A percentile compares a stretch with the other conserved stretches of the same genome.
These are phyloP conservation scores for Pholiota adiposa DNA, from an alignment of 1,284 basidiomycete genomes.

Conservation along the genomic window DNA sequence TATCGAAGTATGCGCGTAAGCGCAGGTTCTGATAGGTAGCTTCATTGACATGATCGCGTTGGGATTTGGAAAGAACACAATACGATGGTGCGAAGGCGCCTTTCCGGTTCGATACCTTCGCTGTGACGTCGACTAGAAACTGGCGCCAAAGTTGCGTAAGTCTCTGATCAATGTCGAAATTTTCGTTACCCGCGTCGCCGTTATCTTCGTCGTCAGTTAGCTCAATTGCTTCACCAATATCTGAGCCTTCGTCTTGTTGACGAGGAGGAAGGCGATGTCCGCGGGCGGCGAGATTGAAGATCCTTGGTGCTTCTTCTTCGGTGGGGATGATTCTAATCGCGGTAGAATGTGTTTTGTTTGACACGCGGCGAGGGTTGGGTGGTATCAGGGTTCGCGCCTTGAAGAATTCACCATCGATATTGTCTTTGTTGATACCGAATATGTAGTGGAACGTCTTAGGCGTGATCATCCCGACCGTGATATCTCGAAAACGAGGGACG, in stretches of 20 bases:
- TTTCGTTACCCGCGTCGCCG: too few relatives aligned
- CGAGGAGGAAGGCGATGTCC: background rate
- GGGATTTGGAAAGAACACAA: background rate
- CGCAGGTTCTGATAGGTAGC: background rate
- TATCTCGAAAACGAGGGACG: background rate
- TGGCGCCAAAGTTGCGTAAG: slow-evolving; percentile 2
- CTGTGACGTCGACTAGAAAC: slow-evolving; percentile 6
- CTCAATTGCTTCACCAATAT: too few relatives aligned
- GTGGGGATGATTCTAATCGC: background rate
- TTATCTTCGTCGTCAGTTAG: too few relatives aligned
- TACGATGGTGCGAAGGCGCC: background rate
- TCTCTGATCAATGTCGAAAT: background rate
- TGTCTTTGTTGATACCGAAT: background rate
- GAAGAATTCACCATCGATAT: background rate
- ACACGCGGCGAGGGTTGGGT: background rate
- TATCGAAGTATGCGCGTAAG: background rate
- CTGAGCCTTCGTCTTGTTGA: too few relatives aligned
- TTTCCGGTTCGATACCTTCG: slow-evolving; percentile 3
- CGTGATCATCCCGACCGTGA: background rate
- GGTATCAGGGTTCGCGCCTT: background rate
- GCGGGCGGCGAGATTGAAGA: background rate
- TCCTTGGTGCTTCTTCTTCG: background rate
- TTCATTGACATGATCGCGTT: background rate
- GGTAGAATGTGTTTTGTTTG: background rate
- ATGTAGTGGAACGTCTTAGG: slow-evolving; percentile 3